Evolutionary conservation across 805 yeast species (phyloP), one percentile per base, ranked within the genome.

Genomic region (Starmerella powellii): DNA sequence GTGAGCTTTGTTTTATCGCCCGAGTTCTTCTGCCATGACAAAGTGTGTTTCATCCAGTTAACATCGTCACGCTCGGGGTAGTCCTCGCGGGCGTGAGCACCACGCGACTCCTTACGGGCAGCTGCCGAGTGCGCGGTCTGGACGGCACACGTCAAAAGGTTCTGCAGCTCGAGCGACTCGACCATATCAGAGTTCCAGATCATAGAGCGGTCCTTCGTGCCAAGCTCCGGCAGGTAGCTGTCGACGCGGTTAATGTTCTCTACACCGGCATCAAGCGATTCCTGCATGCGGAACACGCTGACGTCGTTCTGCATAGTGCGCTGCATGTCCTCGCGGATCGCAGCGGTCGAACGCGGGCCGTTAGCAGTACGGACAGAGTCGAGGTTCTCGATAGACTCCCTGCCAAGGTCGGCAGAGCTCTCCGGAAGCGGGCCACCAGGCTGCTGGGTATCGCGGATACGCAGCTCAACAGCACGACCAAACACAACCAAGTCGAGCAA

Each of bases 31-130:
- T 91, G 97, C 86, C 91, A 88, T 40, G 96, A 84, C 61, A 88
- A 70, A 38, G 96, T 73, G 68, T 88, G 98, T 71, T 88, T 91
- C 88, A 84, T 85, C 98, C 98, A 88, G 73, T 86, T 72, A 43
- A 62, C 86, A 63, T 88, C 98, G 62, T 88, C 95, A 76, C 98
- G 85, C 50, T 76, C 78, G 59, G 94, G 96, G 70, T 66, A 87
- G 65, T 88, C 98, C 67, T 88, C 98, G 72, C 97, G 81, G 46
- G 98, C 96, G 62, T 88, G 98, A 38, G 98, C 97, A 70, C 98
- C 98, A 72, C 98, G 84, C 30, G 96, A 86, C 70, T 88, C 98
- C 59, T 72, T 79, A 73, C 98, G 84, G 44, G 85, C 93, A 49
- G 91, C 86, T 40, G 98, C 98, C 49, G 94, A 75, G 52, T 68